Percentiles rank a stretch among this genome's conserved stretches.
These are phyloP conservation scores for Podospora didyma DNA, from an alignment of 495 filamentous ascomycete species.

Conservation along the genomic window DNA sequence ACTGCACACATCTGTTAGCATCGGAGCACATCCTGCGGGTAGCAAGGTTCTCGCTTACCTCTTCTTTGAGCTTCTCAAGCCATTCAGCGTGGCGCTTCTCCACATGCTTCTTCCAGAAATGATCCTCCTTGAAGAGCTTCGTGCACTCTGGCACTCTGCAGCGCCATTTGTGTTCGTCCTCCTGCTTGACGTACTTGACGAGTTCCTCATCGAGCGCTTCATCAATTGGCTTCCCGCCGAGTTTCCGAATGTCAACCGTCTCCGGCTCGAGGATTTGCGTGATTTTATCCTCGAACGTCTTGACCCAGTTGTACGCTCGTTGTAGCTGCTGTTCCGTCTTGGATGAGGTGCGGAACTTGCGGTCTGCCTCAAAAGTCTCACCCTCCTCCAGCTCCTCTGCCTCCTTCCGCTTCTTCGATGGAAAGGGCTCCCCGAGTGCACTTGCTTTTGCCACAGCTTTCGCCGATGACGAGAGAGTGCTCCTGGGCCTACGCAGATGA, in stretches of 20 bases:
- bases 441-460: constrained; percentile 84
- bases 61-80: constrained; percentile 72
- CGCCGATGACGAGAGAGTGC: constrained; percentile 72
- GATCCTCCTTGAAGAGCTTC: constrained; percentile 94
- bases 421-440: constrained; percentile 74
- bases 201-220: constrained; percentile 86
- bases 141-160: constrained; percentile 95
- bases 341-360: constrained; percentile 60
- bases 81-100: constrained; percentile 94
- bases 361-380: constrained; percentile 55
- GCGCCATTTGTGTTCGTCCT: constrained; percentile 92
- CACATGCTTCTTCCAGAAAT: constrained; percentile 96
- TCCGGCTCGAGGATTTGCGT: constrained; percentile 88
- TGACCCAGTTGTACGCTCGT: constrained; percentile 98
- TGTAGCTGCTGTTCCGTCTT: constrained; percentile 89
- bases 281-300: constrained; percentile 95
- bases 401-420: constrained; percentile 69
- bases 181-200: constrained; percentile 85
- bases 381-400: constrained; percentile 62
- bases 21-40: not conserved
- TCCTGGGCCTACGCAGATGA: constrained; percentile 85
- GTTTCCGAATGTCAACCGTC: constrained; percentile 75
- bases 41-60: constrained; percentile 60
- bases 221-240: constrained; percentile 83
- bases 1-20: constrained; percentile 43